Percentiles rank a stretch among this genome's conserved stretches.
phyloP scores from a whole-genome alignment of 2,329 filamentous ascomycete species.

The Saccharata proteae region DNA sequence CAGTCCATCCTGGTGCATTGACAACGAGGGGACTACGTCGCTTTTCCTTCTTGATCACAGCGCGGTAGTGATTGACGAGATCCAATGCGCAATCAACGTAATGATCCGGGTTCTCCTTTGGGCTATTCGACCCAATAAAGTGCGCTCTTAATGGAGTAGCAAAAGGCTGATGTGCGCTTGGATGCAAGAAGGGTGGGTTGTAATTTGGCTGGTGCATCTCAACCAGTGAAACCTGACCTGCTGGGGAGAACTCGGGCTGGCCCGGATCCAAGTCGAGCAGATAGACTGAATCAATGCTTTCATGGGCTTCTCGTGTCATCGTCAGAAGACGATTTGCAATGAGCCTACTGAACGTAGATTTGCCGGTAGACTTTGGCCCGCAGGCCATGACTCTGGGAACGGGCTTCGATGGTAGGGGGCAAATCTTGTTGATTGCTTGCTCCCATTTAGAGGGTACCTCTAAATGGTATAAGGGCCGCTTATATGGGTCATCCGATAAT shows the following conservation, averaged over 20 bases:
- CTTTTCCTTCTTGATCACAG: constrained; percentile 27
- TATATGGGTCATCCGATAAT: constrained; percentile 5
- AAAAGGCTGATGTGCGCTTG: constrained; percentile 19
- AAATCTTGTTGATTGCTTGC: constrained; percentile 13
- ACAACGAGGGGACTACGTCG: constrained; percentile 46
- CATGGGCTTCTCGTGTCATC: constrained; percentile 12
- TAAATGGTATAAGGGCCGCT: constrained; percentile 6
- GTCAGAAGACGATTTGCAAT: constrained; percentile 57
- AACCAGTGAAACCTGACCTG: constrained; percentile 58
- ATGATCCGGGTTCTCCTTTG: constrained; percentile 53
- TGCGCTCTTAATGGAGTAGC: constrained; percentile 47
- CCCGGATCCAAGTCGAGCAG: constrained; percentile 68
- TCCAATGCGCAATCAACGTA: constrained; percentile 54
- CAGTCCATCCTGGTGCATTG: constrained; percentile 65
- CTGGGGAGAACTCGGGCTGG: constrained; percentile 61
- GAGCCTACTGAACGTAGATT: constrained; percentile 60
- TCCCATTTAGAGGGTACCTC: constrained; percentile 6
- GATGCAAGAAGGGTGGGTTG: constrained; percentile 55
- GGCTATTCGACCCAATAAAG: constrained; percentile 51
- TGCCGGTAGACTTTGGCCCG: constrained; percentile 61
- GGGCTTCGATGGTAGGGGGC: constrained; percentile 16
- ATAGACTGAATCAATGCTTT: constrained; percentile 30
- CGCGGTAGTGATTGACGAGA: constrained; percentile 47
- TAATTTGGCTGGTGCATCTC: constrained; percentile 50
- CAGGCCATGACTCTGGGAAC: constrained; percentile 45